A percentile compares a stretch with the other conserved stretches of the same genome.
phyloP scores from a whole-genome alignment of 108 stramenopile genomes.

The Cylindrotheca closterium region DNA sequence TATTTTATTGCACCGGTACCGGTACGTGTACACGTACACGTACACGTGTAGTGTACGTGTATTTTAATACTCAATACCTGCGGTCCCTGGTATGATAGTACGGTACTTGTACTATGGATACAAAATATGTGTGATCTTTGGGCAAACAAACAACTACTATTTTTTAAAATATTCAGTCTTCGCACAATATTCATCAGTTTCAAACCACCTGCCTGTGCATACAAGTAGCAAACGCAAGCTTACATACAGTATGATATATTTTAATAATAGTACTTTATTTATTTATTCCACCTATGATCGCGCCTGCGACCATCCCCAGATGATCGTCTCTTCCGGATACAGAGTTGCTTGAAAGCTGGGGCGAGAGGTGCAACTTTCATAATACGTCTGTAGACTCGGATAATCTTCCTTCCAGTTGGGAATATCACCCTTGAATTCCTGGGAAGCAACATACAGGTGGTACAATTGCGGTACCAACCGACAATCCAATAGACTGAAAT shows the following conservation, averaged over 20 bases:
- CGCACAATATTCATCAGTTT: neutral
- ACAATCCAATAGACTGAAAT: conserved; percentile 69
- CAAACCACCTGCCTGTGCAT: neutral
- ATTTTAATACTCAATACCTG: too few species aligned
- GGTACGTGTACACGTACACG: too few species aligned
- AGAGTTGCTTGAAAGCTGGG: conserved; percentile 57
- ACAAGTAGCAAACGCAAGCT: neutral
- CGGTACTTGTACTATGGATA: too few species aligned
- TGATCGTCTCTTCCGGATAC: conserved; percentile 68
- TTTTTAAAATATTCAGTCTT: neutral
- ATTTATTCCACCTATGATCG: conserved; percentile 20
- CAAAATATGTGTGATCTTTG: too few species aligned
- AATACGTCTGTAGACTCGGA: conserved; percentile 54
- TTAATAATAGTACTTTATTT: neutral
- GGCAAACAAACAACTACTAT: too few species aligned
- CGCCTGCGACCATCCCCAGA: conserved; percentile 81
- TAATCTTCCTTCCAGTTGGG: conserved; percentile 49
- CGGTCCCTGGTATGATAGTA: too few species aligned
- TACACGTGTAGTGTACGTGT: too few species aligned
- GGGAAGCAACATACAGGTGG: conserved; percentile 60
- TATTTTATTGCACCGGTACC: too few species aligned
- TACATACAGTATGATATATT: neutral
- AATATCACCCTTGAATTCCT: conserved; percentile 52
- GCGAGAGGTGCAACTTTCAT: conserved; percentile 57
- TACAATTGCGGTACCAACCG: conserved; percentile 78